Conservation (phyloP, 352 stramenopile species). For the Globisporangium perplexum region DNA sequence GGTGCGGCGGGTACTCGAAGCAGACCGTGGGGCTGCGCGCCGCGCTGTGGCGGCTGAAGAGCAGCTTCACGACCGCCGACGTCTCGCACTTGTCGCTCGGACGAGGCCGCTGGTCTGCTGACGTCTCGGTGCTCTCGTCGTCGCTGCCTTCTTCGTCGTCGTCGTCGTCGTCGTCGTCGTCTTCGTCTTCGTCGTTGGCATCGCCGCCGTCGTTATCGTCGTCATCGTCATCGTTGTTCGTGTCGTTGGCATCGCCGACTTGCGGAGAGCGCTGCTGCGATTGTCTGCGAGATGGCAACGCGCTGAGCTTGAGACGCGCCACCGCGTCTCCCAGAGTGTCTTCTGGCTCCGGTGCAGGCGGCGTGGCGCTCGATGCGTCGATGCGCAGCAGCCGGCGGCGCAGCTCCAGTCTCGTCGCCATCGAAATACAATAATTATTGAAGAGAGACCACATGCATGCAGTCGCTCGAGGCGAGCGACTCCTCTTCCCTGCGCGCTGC, state of each 20-base stretch:
- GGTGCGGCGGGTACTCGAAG: constrained; percentile 84
- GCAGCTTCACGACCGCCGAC: constrained; percentile 35
- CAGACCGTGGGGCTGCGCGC: constrained; percentile 68
- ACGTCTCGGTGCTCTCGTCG: constrained; percentile 8
- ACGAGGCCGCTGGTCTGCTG: neutral
- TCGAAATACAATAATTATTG: too few species aligned
- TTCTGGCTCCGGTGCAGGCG: neutral
- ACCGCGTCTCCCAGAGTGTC: neutral
- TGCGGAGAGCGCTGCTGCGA: neutral
- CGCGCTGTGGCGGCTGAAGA: constrained; percentile 45
- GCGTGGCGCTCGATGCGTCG: constrained; percentile 6
- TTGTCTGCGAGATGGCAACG: neutral
- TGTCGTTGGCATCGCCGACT: neutral
- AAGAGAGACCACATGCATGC: too few species aligned
- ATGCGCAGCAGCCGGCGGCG: constrained; percentile 39
- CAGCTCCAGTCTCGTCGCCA: constrained; percentile 36
- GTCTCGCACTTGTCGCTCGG: constrained; percentile 28
- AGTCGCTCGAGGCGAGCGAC: too few species aligned
- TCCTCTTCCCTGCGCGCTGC: too few species aligned
- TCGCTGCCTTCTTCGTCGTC: constrained; percentile 29
- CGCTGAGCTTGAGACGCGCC: neutral
- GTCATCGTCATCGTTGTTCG: constrained; percentile 19
- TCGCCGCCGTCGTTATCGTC: constrained; percentile 18
- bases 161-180: constrained; percentile 45
- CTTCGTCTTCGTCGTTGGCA: constrained; percentile 26